Conservation (phyloP, 225 moss, liverwort and hornwort genomes). For the Anthoceros angustus region DNA sequence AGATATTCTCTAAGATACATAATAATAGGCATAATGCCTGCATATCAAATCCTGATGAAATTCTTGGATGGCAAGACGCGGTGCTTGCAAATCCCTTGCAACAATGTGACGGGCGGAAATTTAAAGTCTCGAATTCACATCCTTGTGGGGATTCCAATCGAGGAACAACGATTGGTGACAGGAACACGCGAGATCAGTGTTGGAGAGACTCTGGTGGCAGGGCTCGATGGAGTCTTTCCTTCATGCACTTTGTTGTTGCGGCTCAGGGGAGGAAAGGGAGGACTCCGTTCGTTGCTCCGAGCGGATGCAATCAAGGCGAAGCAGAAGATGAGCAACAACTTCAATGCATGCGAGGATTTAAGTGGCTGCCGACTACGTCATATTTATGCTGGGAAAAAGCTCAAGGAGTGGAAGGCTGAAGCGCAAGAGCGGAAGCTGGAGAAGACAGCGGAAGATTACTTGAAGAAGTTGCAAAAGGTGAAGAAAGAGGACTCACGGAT, state of each 20-base stretch:
- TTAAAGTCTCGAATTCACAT: conserved; percentile 24
- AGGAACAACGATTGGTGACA: conserved; percentile 36
- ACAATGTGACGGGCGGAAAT: conserved; percentile 20
- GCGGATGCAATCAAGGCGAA: conserved; percentile 88
- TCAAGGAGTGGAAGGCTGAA: conserved; percentile 85
- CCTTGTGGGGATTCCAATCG: conserved; percentile 31
- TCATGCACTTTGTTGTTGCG: conserved; percentile 53
- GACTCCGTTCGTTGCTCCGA: conserved; percentile 65
- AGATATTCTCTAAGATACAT: too few relatives aligned
- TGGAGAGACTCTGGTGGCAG: conserved; percentile 18
- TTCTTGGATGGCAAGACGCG: conserved; percentile 55
- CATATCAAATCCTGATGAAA: conserved; percentile 40
- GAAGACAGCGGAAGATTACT: conserved; percentile 61
- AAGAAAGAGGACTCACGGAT: conserved; percentile 70
- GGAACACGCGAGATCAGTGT: conserved; percentile 36
- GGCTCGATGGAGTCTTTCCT: conserved; percentile 31
- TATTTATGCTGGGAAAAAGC: conserved; percentile 86
- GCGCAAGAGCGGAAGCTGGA: conserved; percentile 75
- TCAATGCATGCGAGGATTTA: conserved; percentile 95
- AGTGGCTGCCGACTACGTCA: conserved; percentile 85
- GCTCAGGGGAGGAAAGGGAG: conserved; percentile 76
- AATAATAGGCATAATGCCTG: too few relatives aligned
- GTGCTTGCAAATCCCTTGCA: conserved; percentile 39
- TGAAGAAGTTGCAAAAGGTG: conserved; percentile 62
- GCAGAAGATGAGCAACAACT: conserved; percentile 91